These are phyloP conservation scores for Lasiosphaeriaceae sp. DNA, from an alignment of 495 filamentous ascomycete species.

Conservation along the genomic window DNA sequence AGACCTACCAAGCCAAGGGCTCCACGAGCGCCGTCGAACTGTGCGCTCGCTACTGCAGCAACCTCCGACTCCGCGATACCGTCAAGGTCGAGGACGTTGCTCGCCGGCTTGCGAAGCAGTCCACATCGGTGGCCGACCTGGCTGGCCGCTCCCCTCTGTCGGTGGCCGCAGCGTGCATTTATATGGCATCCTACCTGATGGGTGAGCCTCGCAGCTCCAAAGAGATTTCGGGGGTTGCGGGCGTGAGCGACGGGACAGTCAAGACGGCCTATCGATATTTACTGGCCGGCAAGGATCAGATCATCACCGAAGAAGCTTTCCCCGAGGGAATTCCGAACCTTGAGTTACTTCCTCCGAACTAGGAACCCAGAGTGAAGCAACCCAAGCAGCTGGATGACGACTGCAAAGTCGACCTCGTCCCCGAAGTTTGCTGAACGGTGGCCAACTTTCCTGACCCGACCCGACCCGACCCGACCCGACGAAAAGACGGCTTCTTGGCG, in stretches of 20 bases:
- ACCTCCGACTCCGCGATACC: conserved; percentile 61
- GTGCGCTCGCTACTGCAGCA: conserved; percentile 82
- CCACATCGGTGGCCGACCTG: conserved; percentile 67
- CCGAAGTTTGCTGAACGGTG: no score
- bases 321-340: conserved; percentile 62
- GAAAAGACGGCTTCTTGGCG: no score
- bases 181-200: conserved; percentile 84
- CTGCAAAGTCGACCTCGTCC: no score
- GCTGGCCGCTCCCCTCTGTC: conserved; percentile 93
- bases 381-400: no score
- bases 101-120: conserved; percentile 66
- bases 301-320: conserved; percentile 74
- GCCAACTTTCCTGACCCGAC: no score
- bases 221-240: conserved; percentile 74
- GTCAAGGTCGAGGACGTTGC: conserved; percentile 68
- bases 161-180: conserved; percentile 91
- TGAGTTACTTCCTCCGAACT: conserved; percentile 57
- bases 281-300: conserved; percentile 63
- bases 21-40: conserved; percentile 82
- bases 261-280: conserved; percentile 90
- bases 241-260: conserved; percentile 94
- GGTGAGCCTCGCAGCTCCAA: conserved; percentile 73
- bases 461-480: no score
- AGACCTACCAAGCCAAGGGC: conserved; percentile 67
- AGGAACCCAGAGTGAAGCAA: conserved; percentile 1